A percentile compares a stretch with the other conserved stretches of the same genome.
Evolutionary conservation across 176 grass and related monocot species (phyloP).

Genomic region (Alopecurus myosuroides): DNA sequence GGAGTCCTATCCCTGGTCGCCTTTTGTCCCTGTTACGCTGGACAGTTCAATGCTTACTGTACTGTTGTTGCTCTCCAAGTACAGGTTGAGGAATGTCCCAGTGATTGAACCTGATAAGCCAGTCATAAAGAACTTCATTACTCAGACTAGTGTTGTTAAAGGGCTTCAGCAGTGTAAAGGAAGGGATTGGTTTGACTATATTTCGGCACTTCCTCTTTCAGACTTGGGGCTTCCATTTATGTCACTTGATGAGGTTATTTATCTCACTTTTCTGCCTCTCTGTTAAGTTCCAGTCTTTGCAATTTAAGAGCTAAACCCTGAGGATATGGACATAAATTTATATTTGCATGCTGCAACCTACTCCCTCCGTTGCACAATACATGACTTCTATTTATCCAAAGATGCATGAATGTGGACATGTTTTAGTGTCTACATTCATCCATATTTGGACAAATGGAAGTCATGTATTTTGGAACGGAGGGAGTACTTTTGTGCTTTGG

Average conservation of each 20-base stretch:
- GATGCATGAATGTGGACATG: too few species aligned
- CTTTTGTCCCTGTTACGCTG: slow-evolving; percentile 71
- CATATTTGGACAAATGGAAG: too few species aligned
- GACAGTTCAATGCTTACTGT: slow-evolving; percentile 82
- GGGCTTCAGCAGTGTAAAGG: slow-evolving; percentile 84
- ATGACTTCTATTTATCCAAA: too few species aligned
- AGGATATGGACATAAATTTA: background rate
- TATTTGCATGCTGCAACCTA: background rate
- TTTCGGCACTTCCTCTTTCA: slow-evolving; percentile 61
- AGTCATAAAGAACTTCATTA: slow-evolving; percentile 89
- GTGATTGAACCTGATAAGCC: slow-evolving; percentile 65
- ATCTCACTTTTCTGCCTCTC: background rate
- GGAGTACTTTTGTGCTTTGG: background rate
- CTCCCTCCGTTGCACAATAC: too few species aligned
- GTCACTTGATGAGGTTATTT: slow-evolving; percentile 75
- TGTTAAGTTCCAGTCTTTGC: slow-evolving; percentile 15
- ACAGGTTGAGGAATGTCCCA: slow-evolving; percentile 88
- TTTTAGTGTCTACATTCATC: too few species aligned
- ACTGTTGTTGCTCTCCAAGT: slow-evolving; percentile 88
- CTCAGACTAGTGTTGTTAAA: slow-evolving; percentile 70
- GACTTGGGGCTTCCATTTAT: slow-evolving; percentile 97
- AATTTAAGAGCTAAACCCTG: background rate
- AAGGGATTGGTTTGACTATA: slow-evolving; percentile 98
- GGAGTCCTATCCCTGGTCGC: slow-evolving; percentile 57
- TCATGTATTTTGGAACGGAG: too few species aligned